These are phyloP conservation scores for Clavispora santaluciae DNA, from an alignment of 805 yeast genomes.

Conservation along the genomic window DNA sequence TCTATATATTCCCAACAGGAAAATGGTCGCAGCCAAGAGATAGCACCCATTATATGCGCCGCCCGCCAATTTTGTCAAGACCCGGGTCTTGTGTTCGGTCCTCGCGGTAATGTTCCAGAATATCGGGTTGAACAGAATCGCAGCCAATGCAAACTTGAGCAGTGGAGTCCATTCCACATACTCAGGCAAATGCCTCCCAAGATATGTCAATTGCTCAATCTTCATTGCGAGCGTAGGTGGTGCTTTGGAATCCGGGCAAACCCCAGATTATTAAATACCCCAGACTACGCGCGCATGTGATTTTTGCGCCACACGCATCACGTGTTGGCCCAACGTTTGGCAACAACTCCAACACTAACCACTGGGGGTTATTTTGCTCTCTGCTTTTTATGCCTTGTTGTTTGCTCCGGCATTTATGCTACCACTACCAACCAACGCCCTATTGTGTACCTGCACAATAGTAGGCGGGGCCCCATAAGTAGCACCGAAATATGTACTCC, in stretches of 20 bases:
- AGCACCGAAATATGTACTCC: no score
- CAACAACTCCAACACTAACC: no score
- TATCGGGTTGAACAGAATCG: slow-evolving; percentile 86
- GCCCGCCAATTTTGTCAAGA: slow-evolving; percentile 69
- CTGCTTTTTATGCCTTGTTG: no score
- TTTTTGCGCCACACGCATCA: neutral
- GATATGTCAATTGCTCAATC: slow-evolving; percentile 9
- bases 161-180: slow-evolving; percentile 12
- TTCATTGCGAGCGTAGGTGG: slow-evolving; percentile 7
- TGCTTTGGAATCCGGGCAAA: neutral
- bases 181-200: slow-evolving; percentile 9
- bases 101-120: slow-evolving; percentile 96
- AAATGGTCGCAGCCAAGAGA: slow-evolving; percentile 74
- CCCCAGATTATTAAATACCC: neutral
- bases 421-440: no score
- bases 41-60: slow-evolving; percentile 78
- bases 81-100: slow-evolving; percentile 70
- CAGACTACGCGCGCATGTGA: neutral
- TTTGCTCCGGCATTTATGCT: no score
- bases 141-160: slow-evolving; percentile 42
- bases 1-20: slow-evolving; percentile 77
- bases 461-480: no score
- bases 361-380: no score
- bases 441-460: no score
- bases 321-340: neutral